Evolutionary conservation across 2,329 filamentous ascomycete genomes (phyloP).

Genomic region (Ophiostoma sp.): DNA sequence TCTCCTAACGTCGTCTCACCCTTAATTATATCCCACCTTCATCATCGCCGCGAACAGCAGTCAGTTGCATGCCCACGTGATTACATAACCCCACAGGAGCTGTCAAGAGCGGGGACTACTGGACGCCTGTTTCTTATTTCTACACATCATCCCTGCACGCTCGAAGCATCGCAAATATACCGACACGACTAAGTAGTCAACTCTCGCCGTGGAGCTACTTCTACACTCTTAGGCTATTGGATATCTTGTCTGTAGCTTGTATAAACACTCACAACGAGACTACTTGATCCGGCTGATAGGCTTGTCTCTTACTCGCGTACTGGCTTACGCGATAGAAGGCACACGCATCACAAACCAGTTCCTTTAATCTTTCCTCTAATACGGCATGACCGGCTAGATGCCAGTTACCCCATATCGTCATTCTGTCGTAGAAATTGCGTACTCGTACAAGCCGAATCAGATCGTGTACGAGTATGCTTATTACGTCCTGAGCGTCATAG

Average conservation of each 20-base stretch:
- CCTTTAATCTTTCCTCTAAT: no score
- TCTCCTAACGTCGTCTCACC: constrained; percentile 3
- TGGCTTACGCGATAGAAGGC: no score
- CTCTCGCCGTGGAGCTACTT: no score
- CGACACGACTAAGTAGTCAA: no score
- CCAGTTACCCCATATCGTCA: not conserved
- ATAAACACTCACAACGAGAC: no score
- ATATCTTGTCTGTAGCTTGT: no score
- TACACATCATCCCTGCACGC: constrained; percentile 6
- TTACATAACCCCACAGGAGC: constrained; percentile 1
- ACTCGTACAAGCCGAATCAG: not conserved
- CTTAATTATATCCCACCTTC: constrained; percentile 1
- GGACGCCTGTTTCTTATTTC: not conserved
- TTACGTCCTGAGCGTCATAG: not conserved
- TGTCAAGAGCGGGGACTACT: not conserved
- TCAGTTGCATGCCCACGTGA: not conserved
- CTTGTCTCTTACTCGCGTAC: no score
- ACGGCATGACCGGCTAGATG: no score
- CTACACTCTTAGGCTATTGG: no score
- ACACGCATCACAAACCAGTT: no score
- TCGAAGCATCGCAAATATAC: not conserved
- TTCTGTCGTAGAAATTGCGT: not conserved
- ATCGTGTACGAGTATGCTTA: not conserved
- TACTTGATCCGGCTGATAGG: no score
- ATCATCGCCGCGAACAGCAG: constrained; percentile 6